phyloP scores from a whole-genome alignment of 495 filamentous ascomycete species.

The Neurospora cerealis region DNA sequence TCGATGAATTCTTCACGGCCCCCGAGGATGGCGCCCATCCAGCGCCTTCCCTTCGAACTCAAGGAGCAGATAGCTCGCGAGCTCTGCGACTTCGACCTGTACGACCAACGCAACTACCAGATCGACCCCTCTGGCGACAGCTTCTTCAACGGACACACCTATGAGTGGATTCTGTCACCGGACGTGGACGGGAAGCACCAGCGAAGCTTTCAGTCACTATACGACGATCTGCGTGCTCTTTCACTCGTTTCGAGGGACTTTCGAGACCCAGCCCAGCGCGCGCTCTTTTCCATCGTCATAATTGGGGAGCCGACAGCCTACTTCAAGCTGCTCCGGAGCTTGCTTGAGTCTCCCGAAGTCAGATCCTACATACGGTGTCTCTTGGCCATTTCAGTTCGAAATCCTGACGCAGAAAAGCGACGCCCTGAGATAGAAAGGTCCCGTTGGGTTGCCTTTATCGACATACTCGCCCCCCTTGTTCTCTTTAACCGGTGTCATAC shows the following conservation, averaged over 20 bases:
- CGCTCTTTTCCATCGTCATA: neutral
- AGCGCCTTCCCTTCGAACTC: neutral
- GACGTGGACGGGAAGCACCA: neutral
- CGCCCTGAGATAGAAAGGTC: neutral
- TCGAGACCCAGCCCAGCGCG: neutral
- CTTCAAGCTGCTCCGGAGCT: neutral
- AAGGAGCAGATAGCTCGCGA: neutral
- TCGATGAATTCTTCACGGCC: neutral
- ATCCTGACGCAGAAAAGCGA: neutral
- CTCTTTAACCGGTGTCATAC: neutral
- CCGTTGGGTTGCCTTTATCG: neutral
- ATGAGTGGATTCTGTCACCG: neutral
- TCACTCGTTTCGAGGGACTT: neutral
- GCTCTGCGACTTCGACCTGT: neutral
- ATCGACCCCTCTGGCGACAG: neutral
- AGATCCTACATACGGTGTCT: neutral
- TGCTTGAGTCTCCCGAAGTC: neutral
- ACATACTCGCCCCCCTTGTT: neutral
- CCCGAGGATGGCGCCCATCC: neutral
- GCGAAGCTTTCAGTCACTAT: neutral
- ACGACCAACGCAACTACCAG: neutral
- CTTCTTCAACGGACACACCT: neutral
- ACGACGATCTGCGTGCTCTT: neutral
- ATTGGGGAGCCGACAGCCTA: neutral
- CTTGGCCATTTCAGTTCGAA: neutral